A percentile compares a stretch with the other conserved stretches of the same genome.
These are phyloP conservation scores for Moniliophthora roreri DNA, from an alignment of 1,284 basidiomycete species.

Conservation along the genomic window DNA sequence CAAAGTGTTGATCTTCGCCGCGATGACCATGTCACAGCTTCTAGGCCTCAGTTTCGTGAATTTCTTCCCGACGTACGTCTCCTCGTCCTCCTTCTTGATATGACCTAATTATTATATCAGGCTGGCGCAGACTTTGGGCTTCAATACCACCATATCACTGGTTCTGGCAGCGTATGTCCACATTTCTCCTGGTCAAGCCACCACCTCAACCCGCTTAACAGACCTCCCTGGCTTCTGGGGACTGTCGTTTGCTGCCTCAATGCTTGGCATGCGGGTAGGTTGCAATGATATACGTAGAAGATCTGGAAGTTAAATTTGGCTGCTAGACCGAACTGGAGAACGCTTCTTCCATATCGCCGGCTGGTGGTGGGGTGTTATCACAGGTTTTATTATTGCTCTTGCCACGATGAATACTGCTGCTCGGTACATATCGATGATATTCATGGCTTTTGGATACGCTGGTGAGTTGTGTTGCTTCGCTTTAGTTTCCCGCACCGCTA, in stretches of 20 bases:
- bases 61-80: constrained; percentile 68
- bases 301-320: background rate
- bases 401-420: constrained; percentile 52
- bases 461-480: constrained; percentile 31
- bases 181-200: constrained; percentile 15
- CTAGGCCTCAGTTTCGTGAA: constrained; percentile 71
- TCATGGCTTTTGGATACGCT: constrained; percentile 58
- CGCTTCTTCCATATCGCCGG: constrained; percentile 66
- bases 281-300: constrained; percentile 14
- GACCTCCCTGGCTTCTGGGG: constrained; percentile 65
- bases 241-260: constrained; percentile 55
- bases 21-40: constrained; percentile 51
- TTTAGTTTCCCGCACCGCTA: background rate
- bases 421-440: constrained; percentile 65
- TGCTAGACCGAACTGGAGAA: constrained; percentile 57
- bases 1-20: constrained; percentile 58
- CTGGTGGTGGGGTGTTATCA: constrained; percentile 60
- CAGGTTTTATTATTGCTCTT: constrained; percentile 64
- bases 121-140: constrained; percentile 66
- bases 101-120: constrained; percentile 29
- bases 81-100: background rate
- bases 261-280: constrained; percentile 64
- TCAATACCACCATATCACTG: constrained; percentile 56
- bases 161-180: constrained; percentile 60
- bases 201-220: constrained; percentile 21